Evolutionary conservation across 345 rosid species (phyloP).

Genomic region (Citrus mangshanensis): DNA sequence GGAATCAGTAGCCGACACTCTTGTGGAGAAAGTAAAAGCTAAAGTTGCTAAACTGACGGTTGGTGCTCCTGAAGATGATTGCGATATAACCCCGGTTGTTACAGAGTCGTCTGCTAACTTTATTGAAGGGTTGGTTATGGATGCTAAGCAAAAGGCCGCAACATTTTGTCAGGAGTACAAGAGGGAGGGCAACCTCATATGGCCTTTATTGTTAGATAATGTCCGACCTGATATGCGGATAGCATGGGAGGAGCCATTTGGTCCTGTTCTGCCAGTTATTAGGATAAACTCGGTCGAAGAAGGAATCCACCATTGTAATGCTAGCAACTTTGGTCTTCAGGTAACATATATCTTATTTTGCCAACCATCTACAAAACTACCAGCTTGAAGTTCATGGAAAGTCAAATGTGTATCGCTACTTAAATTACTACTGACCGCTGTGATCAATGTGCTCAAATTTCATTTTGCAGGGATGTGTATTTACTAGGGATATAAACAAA

Average conservation of each 20-base stretch:
- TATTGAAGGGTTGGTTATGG: slow-evolving; percentile 87
- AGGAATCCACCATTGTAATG: slow-evolving; percentile 96
- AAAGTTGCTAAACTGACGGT: slow-evolving; percentile 71
- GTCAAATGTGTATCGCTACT: background rate
- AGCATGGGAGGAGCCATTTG: slow-evolving; percentile 98
- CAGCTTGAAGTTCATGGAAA: background rate
- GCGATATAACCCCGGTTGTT: slow-evolving; percentile 83
- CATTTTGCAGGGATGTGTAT: slow-evolving; percentile 68
- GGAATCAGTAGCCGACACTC: slow-evolving; percentile 75
- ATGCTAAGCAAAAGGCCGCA: slow-evolving; percentile 90
- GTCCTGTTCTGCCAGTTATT: slow-evolving; percentile 75
- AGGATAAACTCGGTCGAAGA: slow-evolving; percentile 80
- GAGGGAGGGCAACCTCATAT: slow-evolving; percentile 90
- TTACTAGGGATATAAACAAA: slow-evolving; percentile 86
- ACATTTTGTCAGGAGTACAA: slow-evolving; percentile 82
- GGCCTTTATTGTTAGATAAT: slow-evolving; percentile 89
- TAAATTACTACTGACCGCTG: background rate
- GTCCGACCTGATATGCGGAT: slow-evolving; percentile 96
- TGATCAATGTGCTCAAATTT: background rate
- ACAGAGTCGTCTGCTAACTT: slow-evolving; percentile 92
- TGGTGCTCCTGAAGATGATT: slow-evolving; percentile 84
- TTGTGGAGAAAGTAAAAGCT: slow-evolving; percentile 82
- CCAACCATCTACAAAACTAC: background rate
- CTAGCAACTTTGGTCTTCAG: slow-evolving; percentile 95
- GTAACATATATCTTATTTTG: slow-evolving; percentile 18